Evolutionary conservation across 2,329 filamentous ascomycete species (phyloP), one percentile per base, ranked within the genome.

Genomic region (Coniochaeta sp.): DNA sequence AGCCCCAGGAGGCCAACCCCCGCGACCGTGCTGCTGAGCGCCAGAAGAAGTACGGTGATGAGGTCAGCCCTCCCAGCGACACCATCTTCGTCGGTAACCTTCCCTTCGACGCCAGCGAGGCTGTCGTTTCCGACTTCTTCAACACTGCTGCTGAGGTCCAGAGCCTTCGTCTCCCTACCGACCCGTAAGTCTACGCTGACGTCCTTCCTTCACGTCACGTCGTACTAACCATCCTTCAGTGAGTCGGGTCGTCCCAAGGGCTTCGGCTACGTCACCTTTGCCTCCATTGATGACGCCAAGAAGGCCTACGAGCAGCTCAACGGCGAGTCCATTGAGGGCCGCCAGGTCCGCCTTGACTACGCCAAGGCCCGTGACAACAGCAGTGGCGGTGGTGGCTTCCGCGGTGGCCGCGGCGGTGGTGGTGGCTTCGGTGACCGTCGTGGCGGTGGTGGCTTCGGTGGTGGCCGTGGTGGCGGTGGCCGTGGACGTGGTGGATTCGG

Each of bases 21-120:
- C 58, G 55, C 40, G 72, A 76, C 55, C 82, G 86, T 57, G 82
- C 83, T 58, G 73, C 76, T 61, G 79, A 86, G 58, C 82, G 85
- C 46, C 82, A 84, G 60, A 69, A 75, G 67, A 78, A 81, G 65
- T 92, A 85, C 67, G 91, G 91, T 58, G 91, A 96, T 70, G 78
- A 81, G 61, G 75, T 85, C 65, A 91, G 86, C 76, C 81, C 87
- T 56, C 86, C 89, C 67, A 88, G 84, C 67, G 87, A 91, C 60
- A 96, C 91, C 38, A 80, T 96, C 54, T 96, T 94, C 72, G 83
- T 96, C 59, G 91, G 91, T 63, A 96, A 96, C 78, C 75, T 96
- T 59, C 85, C 88, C 49, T 96, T 95, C 73, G 83, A 89, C 58
- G 83, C 85, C 63, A 83, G 86, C 63, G 87, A 95, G 74, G 86